Conservation (phyloP, 345 rosid species). For the Ricinus communis region DNA sequence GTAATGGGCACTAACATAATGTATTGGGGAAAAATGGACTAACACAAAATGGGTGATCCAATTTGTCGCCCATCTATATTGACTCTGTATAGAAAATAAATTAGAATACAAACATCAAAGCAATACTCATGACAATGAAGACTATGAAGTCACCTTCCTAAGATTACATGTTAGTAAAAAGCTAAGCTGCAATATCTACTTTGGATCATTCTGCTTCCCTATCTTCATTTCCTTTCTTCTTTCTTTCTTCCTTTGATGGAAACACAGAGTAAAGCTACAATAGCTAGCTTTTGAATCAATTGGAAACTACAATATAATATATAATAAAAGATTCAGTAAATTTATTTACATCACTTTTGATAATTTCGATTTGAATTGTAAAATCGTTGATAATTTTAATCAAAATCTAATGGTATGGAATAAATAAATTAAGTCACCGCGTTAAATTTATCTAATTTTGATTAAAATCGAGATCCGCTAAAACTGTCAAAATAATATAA, state of each 20-base stretch:
- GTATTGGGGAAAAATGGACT: constrained; percentile 15
- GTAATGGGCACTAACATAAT: constrained; percentile 35
- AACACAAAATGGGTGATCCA: constrained; percentile 30
- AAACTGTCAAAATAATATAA: too few relatives aligned
- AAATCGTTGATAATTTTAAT: too few relatives aligned
- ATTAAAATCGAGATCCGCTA: too few relatives aligned
- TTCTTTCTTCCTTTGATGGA: background rate
- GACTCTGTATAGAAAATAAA: constrained; percentile 19
- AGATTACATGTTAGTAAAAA: constrained; percentile 48
- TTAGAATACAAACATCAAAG: constrained; percentile 20
- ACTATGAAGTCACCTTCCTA: constrained; percentile 31
- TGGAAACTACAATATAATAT: too few relatives aligned
- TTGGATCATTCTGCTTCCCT: constrained; percentile 47
- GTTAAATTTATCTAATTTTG: too few relatives aligned
- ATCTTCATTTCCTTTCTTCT: background rate
- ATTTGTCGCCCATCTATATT: constrained; percentile 45
- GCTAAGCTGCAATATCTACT: constrained; percentile 43
- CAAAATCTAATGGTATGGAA: too few relatives aligned
- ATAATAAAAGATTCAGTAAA: too few relatives aligned
- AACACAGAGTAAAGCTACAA: background rate
- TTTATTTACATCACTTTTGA: too few relatives aligned
- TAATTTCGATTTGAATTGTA: too few relatives aligned
- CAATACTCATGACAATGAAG: constrained; percentile 39
- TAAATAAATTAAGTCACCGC: too few relatives aligned
- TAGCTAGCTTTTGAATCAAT: too few relatives aligned